Evolutionary conservation across 495 filamentous ascomycete species (phyloP), one percentile per base, ranked within the genome.

Genomic region (Apodospora peruviana): DNA sequence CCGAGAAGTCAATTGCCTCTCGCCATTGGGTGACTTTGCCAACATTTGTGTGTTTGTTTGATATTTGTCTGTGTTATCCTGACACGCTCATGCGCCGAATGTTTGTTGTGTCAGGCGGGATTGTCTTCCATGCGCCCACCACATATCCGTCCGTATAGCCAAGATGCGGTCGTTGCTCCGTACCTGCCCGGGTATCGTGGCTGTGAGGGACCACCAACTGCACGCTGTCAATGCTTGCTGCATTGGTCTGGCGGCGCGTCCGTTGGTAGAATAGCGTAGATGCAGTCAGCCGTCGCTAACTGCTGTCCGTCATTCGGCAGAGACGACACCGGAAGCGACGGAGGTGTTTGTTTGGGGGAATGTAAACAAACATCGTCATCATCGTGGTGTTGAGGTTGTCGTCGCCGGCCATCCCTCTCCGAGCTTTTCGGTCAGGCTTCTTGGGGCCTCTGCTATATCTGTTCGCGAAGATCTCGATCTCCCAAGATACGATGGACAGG

Each of bases 331-430:
- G 38, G 24, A 10, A 35, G 24, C n/a, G n/a, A n/a, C n/a, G n/a
- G n/a, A n/a, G n/a, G n/a, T n/a, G n/a, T n/a, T n/a, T n/a, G n/a
- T n/a, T n/a, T n/a, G n/a, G n/a, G n/a, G 22, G 2, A 44, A 57
- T 50, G 55, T 58, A 53, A 58, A 58, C 55, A 58, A 55, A 52
- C 38, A 38, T 32, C 47, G 40, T 48, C 48, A 51, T 52, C n/a
- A 29, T 27, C 3, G n/a, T n/a, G n/a, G n/a, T n/a, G n/a, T n/a
- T n/a, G n/a, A n/a, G n/a, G n/a, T n/a, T n/a, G n/a, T 19, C 38
- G 21, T 40, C n/a, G 27, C 7, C 27, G 27, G 12, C 27, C 27
- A 32, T 32, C 27, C 7, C n/a, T n/a, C n/a, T n/a, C n/a, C n/a
- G n/a, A n/a, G n/a, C n/a, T n/a, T n/a, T n/a, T n/a, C n/a, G n/a